Evolutionary conservation across 2,329 filamentous ascomycete species (phyloP), one percentile per base, ranked within the genome.

Genomic region (Hansfordia pulvinata): DNA sequence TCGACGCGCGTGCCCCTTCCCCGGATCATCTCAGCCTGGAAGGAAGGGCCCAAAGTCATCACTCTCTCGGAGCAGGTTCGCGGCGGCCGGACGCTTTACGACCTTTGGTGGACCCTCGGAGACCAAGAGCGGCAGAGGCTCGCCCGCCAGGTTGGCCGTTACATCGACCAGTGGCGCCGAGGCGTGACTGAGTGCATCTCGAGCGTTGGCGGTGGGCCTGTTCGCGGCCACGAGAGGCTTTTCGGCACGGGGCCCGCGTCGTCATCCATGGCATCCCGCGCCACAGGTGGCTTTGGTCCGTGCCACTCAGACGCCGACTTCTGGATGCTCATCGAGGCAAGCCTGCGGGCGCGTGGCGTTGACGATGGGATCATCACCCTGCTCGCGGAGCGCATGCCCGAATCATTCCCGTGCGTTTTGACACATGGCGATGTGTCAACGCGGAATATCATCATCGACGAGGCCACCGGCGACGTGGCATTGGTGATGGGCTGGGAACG

Each of bases 341-440:
- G 34, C 7, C 23, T 44, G 9, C 13, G 11, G 4, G 8, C 16
- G 4, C 27, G 33, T 4, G 28, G 32, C 3, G 26, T 36, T 8
- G 27, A 37, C 21, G 15, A 30, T 10, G 26, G 22, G 8, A 30
- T 31, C 8, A 32, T 39, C n/a, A 22, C 28, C 3, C 15, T 34
- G 5, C 29, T 43, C 2, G 23, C 27, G 6, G 32, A 38, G 6
- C 31, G 38, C 26, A 40, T 46, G 37, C 43, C 42, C 2, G 30
- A 35, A 17, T 40, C 38, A 1, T 28, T 33, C 3, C 38, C 41
- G 1, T 42, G 35, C 20, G 34, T 40, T 2, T 29, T 47, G 11
- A 46, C 44, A 11, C 44, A 47, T 20, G 44, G 44, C 17, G 39
- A 47, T 25, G 23, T 47, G 20, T 44, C 42, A 8, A 31, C 28